Conservation (phyloP, 495 filamentous ascomycete genomes). For the Pyronema omphalodes region DNA sequence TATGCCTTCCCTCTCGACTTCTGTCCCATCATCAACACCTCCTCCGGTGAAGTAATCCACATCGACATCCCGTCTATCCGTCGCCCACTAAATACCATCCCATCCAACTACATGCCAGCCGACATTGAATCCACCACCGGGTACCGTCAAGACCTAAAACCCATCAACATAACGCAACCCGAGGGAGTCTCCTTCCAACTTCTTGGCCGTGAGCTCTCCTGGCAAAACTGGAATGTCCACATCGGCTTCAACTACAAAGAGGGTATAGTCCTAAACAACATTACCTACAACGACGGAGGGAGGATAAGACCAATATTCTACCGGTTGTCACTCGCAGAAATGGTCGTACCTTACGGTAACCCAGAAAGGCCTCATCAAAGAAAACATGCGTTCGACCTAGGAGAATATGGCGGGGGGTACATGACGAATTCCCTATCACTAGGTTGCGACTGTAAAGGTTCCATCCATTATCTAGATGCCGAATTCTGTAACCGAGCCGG, state of each 20-base stretch:
- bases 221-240: constrained; percentile 93
- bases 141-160: constrained; percentile 64
- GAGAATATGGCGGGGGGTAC: constrained; percentile 86
- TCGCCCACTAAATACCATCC: constrained; percentile 54
- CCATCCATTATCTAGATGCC: constrained; percentile 76
- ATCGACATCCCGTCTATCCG: constrained; percentile 77
- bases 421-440: constrained; percentile 85
- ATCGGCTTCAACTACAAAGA: constrained; percentile 95
- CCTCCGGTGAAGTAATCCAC: constrained; percentile 65
- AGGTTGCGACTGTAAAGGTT: constrained; percentile 89
- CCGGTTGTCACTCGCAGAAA: constrained; percentile 81
- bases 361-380: constrained; percentile 83
- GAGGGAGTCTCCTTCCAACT: constrained; percentile 86
- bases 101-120: constrained; percentile 65
- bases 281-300: constrained; percentile 79
- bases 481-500: constrained; percentile 71
- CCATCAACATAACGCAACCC: constrained; percentile 89
- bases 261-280: constrained; percentile 78
- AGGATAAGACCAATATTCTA: constrained; percentile 68
- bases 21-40: constrained; percentile 78
- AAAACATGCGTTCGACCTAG: constrained; percentile 88
- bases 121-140: constrained; percentile 58
- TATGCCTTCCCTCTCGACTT: constrained; percentile 89
- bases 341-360: constrained; percentile 93
- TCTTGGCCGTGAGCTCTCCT: constrained; percentile 56